Base-by-base conservation (phyloP, 2,329 filamentous ascomycete genomes). In the Diaporthe sp. region DNA sequence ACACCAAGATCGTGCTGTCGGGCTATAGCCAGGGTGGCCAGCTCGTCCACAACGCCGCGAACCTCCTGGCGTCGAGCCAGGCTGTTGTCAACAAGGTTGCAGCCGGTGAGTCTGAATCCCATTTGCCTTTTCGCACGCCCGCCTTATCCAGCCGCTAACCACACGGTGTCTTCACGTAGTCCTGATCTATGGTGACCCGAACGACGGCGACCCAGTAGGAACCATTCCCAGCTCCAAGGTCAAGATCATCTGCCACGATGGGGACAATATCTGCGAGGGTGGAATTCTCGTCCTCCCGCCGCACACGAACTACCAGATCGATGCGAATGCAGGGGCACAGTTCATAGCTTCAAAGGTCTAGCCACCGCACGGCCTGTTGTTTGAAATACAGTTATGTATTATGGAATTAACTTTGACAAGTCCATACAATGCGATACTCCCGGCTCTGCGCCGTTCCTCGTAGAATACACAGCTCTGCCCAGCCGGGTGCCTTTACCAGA, bases 1-100 rank as follows among this genome's bases (percentile, higher is more conserved):
- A 81, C 46, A 87, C 85, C 5, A 82, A 83, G 49, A 79, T 87
- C 46, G 85, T 87, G 12, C 82, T 87, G 79, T 81, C 84, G 8
- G 86, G 86, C 8, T 87, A 82, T 42, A 79, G 79, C 31, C 81
- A 82, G 76, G 82, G 82, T 37, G 80, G 77, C 3, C 81, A 82
- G 78, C 75, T 83, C 17, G 79, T 82, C 46, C 80, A 81, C 75
- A 82, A 80, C 46, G 79, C 81, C 19, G 79, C 79, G 10, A 62
- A 67, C 28, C 60, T 78, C 34, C 75, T 82, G 9, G 71, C 77
- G n/a, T 53, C 76, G 9, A 31, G 72, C 46, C 2, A 73, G 65
- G 13, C 73, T 71, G 67, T 75, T 74, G 39, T 78, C 75, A 55
- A 77, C 80, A 72, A 77, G 51, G 65, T 77, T 7, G 71, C 76